phyloP scores from a whole-genome alignment of 352 stramenopile species.

The Nothophytophthora sp. region DNA sequence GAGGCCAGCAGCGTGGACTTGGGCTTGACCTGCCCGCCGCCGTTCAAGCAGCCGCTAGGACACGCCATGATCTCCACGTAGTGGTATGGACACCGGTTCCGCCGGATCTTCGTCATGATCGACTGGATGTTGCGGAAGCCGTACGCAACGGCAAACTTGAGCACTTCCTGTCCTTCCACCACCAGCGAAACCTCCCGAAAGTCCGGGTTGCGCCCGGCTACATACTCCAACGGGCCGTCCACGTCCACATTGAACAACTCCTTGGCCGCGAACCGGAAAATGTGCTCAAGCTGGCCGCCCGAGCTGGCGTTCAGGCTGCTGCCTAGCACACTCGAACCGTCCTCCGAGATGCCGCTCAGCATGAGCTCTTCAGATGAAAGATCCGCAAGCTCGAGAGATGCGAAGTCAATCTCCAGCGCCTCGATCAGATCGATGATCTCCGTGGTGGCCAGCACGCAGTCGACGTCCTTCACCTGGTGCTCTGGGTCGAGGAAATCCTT shows the following conservation, averaged over 20 bases:
- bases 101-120: slow-evolving; percentile 93
- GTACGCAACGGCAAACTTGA: slow-evolving; percentile 95
- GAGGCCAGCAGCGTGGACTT: slow-evolving; percentile 57
- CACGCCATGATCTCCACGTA: slow-evolving; percentile 99
- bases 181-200: slow-evolving; percentile 83
- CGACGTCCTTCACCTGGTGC: slow-evolving; percentile 87
- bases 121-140: slow-evolving; percentile 98
- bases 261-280: slow-evolving; percentile 91
- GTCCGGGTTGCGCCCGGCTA: slow-evolving; percentile 89
- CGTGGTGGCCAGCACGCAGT: slow-evolving; percentile 93
- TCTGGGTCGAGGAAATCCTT: slow-evolving; percentile 84
- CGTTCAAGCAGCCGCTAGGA: slow-evolving; percentile 97
- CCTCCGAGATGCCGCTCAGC: slow-evolving; percentile 69
- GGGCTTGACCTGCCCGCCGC: slow-evolving; percentile 93
- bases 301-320: slow-evolving; percentile 71
- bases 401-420: slow-evolving; percentile 63
- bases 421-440: slow-evolving; percentile 80
- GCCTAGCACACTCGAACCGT: slow-evolving; percentile 54
- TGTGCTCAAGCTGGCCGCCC: slow-evolving; percentile 92
- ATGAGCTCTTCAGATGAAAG: slow-evolving; percentile 65
- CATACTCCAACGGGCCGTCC: slow-evolving; percentile 81
- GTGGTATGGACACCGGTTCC: slow-evolving; percentile 91
- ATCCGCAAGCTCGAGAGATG: slow-evolving; percentile 55
- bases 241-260: slow-evolving; percentile 90
- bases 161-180: slow-evolving; percentile 74